Percentiles rank a stretch among this genome's conserved stretches.
phyloP scores from a whole-genome alignment of 148 eudicot genomes.

The Fallopia convolvulus region DNA sequence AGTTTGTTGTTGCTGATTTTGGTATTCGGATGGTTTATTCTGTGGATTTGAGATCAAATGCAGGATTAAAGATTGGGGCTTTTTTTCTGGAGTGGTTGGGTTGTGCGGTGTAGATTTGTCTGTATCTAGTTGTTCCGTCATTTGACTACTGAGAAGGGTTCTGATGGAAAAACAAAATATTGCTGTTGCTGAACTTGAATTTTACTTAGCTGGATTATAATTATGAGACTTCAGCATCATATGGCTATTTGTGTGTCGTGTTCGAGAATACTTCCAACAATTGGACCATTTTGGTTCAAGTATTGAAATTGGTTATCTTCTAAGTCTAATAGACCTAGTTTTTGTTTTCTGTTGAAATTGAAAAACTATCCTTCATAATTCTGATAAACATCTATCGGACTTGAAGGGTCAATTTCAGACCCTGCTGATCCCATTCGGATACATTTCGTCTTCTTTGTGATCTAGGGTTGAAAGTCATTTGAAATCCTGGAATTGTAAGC shows the following conservation, averaged over 20 bases:
- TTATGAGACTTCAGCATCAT: background rate
- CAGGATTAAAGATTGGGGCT: conserved; percentile 3
- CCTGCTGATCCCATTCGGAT: background rate
- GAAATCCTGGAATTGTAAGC: background rate
- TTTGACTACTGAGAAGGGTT: background rate
- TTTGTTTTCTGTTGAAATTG: background rate
- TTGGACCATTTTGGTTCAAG: background rate
- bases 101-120: conserved; percentile 5
- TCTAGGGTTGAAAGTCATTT: background rate
- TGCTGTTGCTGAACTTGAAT: background rate
- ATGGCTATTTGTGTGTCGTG: conserved; percentile 9
- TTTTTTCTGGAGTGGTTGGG: background rate
- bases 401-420: background rate
- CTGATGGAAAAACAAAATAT: background rate
- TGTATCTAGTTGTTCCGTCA: background rate
- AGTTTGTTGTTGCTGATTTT: conserved; percentile 4
- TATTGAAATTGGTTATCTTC: background rate
- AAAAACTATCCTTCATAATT: background rate
- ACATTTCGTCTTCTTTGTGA: background rate
- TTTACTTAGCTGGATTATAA: background rate
- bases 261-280: conserved; percentile 4
- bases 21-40: background rate
- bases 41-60: conserved; percentile 6
- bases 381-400: background rate
- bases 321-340: background rate